A percentile compares a stretch with the other conserved stretches of the same genome.
Conservation (phyloP, 2,329 filamentous ascomycete species). For the Cercospora janseana region DNA sequence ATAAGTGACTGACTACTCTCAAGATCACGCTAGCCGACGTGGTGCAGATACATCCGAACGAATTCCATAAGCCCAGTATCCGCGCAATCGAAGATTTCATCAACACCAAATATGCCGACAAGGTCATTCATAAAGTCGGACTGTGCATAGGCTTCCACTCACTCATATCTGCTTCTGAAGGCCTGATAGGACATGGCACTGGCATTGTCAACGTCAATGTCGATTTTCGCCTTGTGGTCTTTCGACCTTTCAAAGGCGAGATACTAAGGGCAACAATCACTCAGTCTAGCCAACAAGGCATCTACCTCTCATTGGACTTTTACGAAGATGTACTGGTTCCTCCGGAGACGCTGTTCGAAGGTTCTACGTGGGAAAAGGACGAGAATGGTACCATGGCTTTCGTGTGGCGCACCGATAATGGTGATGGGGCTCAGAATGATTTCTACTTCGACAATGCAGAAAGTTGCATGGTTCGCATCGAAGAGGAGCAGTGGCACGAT, state of each 20-base stretch:
- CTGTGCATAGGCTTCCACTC: constrained; percentile 94
- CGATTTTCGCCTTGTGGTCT: constrained; percentile 89
- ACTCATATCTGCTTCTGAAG: constrained; percentile 83
- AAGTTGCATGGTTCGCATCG: constrained; percentile 79
- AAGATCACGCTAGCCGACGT: constrained; percentile 95
- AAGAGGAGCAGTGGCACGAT: constrained; percentile 88
- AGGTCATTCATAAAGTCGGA: constrained; percentile 89
- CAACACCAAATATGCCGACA: constrained; percentile 95
- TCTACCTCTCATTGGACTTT: constrained; percentile 72
- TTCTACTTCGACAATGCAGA: constrained; percentile 91
- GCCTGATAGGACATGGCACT: constrained; percentile 86
- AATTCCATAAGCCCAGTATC: constrained; percentile 79
- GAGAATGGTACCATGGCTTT: constrained; percentile 59
- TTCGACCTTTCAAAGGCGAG: constrained; percentile 93
- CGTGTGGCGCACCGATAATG: constrained; percentile 72
- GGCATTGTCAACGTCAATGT: constrained; percentile 95
- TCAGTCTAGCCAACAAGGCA: constrained; percentile 67
- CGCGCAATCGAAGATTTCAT: constrained; percentile 94
- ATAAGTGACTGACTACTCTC: not conserved
- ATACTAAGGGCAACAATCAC: constrained; percentile 83
- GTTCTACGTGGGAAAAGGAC: constrained; percentile 45
- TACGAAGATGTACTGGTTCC: constrained; percentile 88
- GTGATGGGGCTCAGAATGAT: constrained; percentile 48
- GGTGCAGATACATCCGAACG: constrained; percentile 84
- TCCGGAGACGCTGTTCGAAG: constrained; percentile 68